These are phyloP conservation scores for Aulographum hederae DNA, from an alignment of 2,329 filamentous ascomycete genomes.

Conservation along the genomic window DNA sequence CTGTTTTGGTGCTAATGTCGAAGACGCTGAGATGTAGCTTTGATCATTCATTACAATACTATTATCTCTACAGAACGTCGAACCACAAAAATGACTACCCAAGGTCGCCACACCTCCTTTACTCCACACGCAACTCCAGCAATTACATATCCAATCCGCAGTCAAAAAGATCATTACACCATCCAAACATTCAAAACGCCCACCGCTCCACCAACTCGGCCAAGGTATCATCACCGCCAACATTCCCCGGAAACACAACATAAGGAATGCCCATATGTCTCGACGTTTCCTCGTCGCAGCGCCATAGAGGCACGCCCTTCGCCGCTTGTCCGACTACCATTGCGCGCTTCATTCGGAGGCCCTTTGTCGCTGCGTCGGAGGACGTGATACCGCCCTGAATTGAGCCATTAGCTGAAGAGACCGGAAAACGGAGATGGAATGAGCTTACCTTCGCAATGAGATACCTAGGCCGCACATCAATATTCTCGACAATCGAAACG, in stretches of 20 bases:
- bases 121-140: too few species aligned
- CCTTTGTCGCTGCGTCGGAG: slow-evolving; percentile 39
- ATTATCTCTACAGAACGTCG: too few species aligned
- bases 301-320: slow-evolving; percentile 39
- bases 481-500: slow-evolving; percentile 28
- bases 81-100: too few species aligned
- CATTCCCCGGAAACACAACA: slow-evolving; percentile 41
- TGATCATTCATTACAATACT: too few species aligned
- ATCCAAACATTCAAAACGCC: too few species aligned
- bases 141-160: too few species aligned
- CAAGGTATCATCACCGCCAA: slow-evolving; percentile 30
- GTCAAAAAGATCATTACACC: too few species aligned
- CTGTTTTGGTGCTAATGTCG: too few species aligned
- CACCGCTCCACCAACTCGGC: slow-evolving; percentile 26
- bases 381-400: slow-evolving; percentile 39
- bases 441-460: slow-evolving; percentile 30
- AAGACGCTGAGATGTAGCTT: too few species aligned
- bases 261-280: slow-evolving; percentile 35
- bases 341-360: slow-evolving; percentile 33
- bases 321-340: slow-evolving; percentile 38
- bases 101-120: too few species aligned
- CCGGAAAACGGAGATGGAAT: slow-evolving; percentile 2
- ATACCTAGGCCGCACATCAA: slow-evolving; percentile 33
- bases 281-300: slow-evolving; percentile 33
- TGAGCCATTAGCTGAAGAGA: slow-evolving; percentile 8